Evolutionary conservation across 2,329 filamentous ascomycete species (phyloP), one percentile per base, ranked within the genome.

Genomic region (Scedosporium boydii): DNA sequence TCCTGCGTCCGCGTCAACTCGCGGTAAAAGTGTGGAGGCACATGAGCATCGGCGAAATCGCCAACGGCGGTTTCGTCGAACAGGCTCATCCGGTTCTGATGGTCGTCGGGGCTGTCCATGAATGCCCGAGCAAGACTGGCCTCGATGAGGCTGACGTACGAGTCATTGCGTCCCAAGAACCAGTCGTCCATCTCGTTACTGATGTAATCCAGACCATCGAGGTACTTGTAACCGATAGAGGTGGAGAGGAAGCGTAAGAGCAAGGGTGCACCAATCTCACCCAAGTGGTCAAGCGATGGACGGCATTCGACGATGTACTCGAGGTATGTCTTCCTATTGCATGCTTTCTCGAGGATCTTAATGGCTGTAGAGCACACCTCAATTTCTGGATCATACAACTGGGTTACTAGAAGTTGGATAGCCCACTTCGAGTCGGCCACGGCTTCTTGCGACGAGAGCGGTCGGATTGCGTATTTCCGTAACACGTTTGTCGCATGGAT

Each of bases 161-260:
- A 88, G 72, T 99, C 93, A 71, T 99, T 99, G 55, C 95, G 87
- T 14, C 95, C 95, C 34, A 99, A 81, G 71, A 98, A 99, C 95
- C 95, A 99, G 75, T 99, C 96, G 68, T 99, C 95, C 95, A 99
- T 99, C 73, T 99, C 96, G 71, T 96, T 95, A 65, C 93, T 97
- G 74, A 99, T 99, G 72, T 99, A 99, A 76, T 99, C 96, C 53
- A 99, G 80, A 0, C 93, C 95, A 71, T 98, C 92, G 5, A 99
- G 82, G 74, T 99, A 99, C 74, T 98, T 93, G 71, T 99, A 99
- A 59, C 95, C 95, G 63, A 97, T 93, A 2, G 93, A 97, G 0
- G 93, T 98, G 0, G 93, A 97, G 61, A 99, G 75, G 74, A 99
- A 99, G 48, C 95, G 88, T 60, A 99, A 79, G 4, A 99, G 82